Percentiles rank a stretch among this genome's conserved stretches.
Evolutionary conservation across 2,329 filamentous ascomycete genomes (phyloP).

Genomic region (Aspergillus floridensis): DNA sequence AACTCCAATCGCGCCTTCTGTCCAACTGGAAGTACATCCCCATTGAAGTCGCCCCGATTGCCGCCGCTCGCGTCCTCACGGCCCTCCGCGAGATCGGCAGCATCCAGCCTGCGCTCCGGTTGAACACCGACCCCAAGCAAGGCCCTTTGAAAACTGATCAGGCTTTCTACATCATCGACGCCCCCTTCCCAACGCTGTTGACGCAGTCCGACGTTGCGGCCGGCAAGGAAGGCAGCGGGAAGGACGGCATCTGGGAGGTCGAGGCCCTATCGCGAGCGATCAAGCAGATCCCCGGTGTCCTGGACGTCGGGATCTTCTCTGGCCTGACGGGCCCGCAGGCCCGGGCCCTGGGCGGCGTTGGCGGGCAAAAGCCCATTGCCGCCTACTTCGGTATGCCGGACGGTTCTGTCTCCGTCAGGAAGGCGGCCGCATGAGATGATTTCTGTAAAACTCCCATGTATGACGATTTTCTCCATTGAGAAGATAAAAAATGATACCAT

Average conservation of each 20-base stretch:
- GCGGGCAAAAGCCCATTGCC: slow-evolving; percentile 86
- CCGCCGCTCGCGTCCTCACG: slow-evolving; percentile 71
- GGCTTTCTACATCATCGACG: slow-evolving; percentile 86
- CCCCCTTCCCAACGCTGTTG: slow-evolving; percentile 74
- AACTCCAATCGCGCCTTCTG: slow-evolving; percentile 73
- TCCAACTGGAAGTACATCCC: slow-evolving; percentile 80
- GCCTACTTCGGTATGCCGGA: slow-evolving; percentile 93
- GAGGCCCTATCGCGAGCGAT: slow-evolving; percentile 69
- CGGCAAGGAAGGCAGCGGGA: slow-evolving; percentile 53
- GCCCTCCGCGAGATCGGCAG: slow-evolving; percentile 73
- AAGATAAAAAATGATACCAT: slow-evolving; percentile 20
- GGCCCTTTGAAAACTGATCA: slow-evolving; percentile 84
- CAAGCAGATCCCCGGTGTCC: slow-evolving; percentile 78
- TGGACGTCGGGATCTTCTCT: slow-evolving; percentile 89
- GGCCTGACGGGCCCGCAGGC: slow-evolving; percentile 74
- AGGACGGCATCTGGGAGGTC: slow-evolving; percentile 75
- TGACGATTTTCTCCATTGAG: not conserved
- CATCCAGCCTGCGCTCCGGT: slow-evolving; percentile 66
- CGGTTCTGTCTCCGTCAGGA: slow-evolving; percentile 61
- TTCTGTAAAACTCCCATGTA: not conserved
- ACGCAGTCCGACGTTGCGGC: slow-evolving; percentile 57
- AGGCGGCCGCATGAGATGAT: slow-evolving; percentile 28
- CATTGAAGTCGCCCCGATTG: slow-evolving; percentile 87
- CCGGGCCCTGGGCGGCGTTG: slow-evolving; percentile 58
- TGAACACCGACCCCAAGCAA: slow-evolving; percentile 72